Evolutionary conservation across 2,329 filamentous ascomycete species (phyloP).

Genomic region (Beauveria sp.): DNA sequence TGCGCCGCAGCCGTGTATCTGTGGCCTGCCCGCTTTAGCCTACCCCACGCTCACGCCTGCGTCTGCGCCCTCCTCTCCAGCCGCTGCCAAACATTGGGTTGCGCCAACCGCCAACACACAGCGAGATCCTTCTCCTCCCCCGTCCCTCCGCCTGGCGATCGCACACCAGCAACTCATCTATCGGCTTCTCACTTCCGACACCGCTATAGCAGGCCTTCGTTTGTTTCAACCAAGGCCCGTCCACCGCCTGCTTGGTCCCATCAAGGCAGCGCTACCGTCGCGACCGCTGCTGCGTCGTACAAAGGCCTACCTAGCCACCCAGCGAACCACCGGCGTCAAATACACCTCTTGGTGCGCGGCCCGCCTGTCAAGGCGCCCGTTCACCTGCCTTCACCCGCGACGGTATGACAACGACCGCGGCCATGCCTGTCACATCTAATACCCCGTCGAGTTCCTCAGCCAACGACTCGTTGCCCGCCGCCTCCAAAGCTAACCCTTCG

Average conservation of each 20-base stretch:
- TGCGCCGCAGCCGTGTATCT: not conserved
- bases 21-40: not conserved
- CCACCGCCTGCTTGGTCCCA: not conserved
- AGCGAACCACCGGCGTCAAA: not conserved
- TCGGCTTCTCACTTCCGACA: not conserved
- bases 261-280: not conserved
- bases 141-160: not conserved
- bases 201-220: not conserved
- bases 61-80: constrained; percentile 9
- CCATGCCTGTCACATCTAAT: constrained; percentile 47
- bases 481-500: constrained; percentile 45
- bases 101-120: constrained; percentile 2
- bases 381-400: not conserved
- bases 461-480: constrained; percentile 35
- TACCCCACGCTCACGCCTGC: constrained; percentile 7
- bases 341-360: constrained; percentile 10
- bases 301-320: not conserved
- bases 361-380: constrained; percentile 9
- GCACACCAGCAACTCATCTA: not conserved
- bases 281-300: not conserved
- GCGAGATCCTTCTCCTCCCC: not conserved
- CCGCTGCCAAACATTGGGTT: constrained; percentile 8
- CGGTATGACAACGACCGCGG: constrained; percentile 35
- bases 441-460: constrained; percentile 47
- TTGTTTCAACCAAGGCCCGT: not conserved